phyloP scores from a whole-genome alignment of 352 stramenopile genomes.

The Phytophthora tentaculata region DNA sequence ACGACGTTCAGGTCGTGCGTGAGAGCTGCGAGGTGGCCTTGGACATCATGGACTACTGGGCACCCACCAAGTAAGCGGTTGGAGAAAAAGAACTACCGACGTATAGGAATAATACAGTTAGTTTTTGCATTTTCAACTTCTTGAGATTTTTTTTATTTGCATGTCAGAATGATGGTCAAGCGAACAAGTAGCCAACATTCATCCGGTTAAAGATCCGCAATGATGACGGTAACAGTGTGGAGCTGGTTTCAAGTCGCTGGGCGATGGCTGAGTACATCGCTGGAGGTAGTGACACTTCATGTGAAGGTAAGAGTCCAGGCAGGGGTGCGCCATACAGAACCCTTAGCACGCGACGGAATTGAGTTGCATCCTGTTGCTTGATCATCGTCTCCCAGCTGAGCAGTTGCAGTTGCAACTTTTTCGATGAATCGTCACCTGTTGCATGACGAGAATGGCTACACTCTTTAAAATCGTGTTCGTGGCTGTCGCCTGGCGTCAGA shows the following conservation, averaged over 20 bases:
- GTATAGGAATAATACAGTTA: conserved; percentile 40
- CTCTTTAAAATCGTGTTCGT: conserved; percentile 7
- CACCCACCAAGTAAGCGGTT: conserved; percentile 52
- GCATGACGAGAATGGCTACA: conserved; percentile 2
- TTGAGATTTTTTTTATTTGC: neutral
- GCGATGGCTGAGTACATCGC: conserved; percentile 41
- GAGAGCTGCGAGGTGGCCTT: conserved; percentile 97
- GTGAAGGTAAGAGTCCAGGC: conserved; percentile 28
- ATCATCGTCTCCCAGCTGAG: conserved; percentile 80
- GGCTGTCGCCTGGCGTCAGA: conserved; percentile 25
- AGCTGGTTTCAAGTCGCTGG: conserved; percentile 51
- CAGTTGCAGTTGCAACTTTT: conserved; percentile 51
- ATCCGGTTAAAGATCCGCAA: conserved; percentile 61
- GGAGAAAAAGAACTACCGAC: no score
- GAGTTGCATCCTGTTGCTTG: conserved; percentile 25
- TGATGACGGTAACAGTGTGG: conserved; percentile 53
- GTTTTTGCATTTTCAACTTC: conserved; percentile 11
- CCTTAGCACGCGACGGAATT: conserved; percentile 71
- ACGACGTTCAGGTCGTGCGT: conserved; percentile 89
- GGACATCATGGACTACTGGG: conserved; percentile 98
- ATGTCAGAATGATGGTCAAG: conserved; percentile 25
- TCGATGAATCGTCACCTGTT: neutral
- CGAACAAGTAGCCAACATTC: conserved; percentile 66
- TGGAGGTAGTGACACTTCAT: conserved; percentile 43
- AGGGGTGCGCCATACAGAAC: conserved; percentile 53